Base-by-base conservation (phyloP, 108 stramenopile genomes). In the Skeletonema marinoi region DNA sequence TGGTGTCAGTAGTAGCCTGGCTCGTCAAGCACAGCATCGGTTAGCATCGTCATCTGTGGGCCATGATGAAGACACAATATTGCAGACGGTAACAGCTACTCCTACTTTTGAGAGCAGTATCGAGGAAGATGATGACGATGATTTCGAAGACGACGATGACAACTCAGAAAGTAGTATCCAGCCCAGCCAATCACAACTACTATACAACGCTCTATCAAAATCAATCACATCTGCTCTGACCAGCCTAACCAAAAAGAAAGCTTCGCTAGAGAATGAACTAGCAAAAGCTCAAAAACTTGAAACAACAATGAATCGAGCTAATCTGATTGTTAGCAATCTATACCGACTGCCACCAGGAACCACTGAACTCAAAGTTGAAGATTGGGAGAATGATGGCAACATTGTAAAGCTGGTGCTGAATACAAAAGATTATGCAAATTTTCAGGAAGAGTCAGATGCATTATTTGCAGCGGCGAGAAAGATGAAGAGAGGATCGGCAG, bases 381-480 rank as follows among this genome's bases (percentile, higher is more conserved):
- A 95, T 78, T 95, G 94, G 94, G 89, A 93, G 25, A 90, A 91
- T 75, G 89, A 80, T 66, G 93, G 91, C 1, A 60, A 75, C 31
- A 69, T 85, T 54, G 82, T 95, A 1, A 82, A 88, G 65, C 73
- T 95, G 33, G 68, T 56, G 30, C 70, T 92, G 44, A 81, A 90
- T 65, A 70, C 80, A 11, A 70, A 85, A 21, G 79, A 87, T 33
- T 92, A 91, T 64, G 68, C 63, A 9, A 84, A 88, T 30, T 90
- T 90, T 29, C 78, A 88, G 50, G 92, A 72, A 58, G 94, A 95
- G 75, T 92, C 95, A 14, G 92, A 93, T 81, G 88, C 90, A 13
- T 67, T 92, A 19, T 96, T 94, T 88, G 80, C 87, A 41, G 76
- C 85, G 65, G 93, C 89, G 31, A 82, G 93, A 50, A 93, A 93